Percentiles rank a stretch among this genome's conserved stretches.
Conservation (phyloP, 2,329 filamentous ascomycete genomes). For the Orbilia quercus region DNA sequence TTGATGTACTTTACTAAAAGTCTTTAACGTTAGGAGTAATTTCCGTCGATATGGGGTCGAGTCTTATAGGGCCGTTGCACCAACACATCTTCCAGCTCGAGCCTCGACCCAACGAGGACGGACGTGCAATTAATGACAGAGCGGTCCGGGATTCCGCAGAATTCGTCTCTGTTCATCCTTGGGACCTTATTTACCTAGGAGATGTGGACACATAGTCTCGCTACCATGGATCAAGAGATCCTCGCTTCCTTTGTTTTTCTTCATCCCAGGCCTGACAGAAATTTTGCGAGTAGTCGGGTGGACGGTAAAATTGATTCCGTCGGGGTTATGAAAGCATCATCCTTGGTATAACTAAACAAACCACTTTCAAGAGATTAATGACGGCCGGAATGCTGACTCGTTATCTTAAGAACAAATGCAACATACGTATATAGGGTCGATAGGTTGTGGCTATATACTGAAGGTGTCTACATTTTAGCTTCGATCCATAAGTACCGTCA, state of each 20-base stretch:
- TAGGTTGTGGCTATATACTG: no score
- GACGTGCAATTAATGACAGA: conserved; percentile 7
- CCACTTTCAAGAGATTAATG: no score
- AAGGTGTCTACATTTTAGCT: no score
- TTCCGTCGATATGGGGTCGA: neutral
- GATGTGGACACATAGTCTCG: conserved; percentile 18
- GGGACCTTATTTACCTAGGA: conserved; percentile 26
- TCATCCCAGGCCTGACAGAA: neutral
- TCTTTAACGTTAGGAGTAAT: neutral
- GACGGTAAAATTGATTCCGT: conserved; percentile 13
- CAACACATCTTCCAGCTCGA: neutral
- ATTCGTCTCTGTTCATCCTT: conserved; percentile 6
- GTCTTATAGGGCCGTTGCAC: neutral
- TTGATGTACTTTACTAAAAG: neutral
- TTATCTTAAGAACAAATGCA: no score
- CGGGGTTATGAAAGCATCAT: neutral
- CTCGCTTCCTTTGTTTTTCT: neutral
- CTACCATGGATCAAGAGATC: conserved; percentile 29
- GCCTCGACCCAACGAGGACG: neutral
- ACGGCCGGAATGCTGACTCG: no score
- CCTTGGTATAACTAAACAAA: neutral
- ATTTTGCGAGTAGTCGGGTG: conserved; percentile 12
- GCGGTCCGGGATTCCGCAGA: conserved; percentile 49
- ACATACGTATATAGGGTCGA: no score
- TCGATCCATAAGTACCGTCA: no score